Percentiles rank a stretch among this genome's conserved stretches.
phyloP scores from a whole-genome alignment of 2,329 filamentous ascomycete species.

The Chrysoporthe puriensis region DNA sequence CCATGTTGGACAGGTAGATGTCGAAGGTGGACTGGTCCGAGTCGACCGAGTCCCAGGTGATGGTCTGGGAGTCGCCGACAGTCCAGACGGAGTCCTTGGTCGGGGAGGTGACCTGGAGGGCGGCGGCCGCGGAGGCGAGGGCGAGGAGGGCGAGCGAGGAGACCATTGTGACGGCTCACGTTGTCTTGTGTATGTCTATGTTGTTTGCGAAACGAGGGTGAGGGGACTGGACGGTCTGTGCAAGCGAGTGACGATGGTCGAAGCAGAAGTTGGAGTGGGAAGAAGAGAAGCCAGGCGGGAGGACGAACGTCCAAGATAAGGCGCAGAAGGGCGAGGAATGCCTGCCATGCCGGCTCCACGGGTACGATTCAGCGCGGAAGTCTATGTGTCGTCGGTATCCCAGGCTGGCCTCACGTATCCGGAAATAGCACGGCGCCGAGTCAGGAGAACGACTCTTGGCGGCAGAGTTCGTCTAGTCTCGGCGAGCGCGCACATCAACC shows the following conservation, averaged over 20 bases:
- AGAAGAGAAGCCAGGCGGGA: too few relatives aligned
- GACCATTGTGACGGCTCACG: conserved; percentile 22
- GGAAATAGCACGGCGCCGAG: background rate
- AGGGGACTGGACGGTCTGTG: background rate
- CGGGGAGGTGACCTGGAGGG: conserved; percentile 28
- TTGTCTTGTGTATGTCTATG: background rate
- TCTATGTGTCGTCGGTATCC: background rate
- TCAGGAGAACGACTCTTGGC: background rate
- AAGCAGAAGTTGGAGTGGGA: background rate
- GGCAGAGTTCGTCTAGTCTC: background rate
- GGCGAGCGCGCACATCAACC: background rate
- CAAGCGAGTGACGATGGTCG: conserved; percentile 22
- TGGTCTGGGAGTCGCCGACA: conserved; percentile 26
- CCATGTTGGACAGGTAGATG: conserved; percentile 30
- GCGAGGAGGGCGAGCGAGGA: conserved; percentile 26
- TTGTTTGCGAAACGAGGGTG: background rate
- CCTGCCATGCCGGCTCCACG: background rate
- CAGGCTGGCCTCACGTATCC: background rate
- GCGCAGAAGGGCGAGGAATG: background rate
- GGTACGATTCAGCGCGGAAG: background rate
- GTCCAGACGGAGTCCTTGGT: conserved; percentile 24
- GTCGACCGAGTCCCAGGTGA: conserved; percentile 26
- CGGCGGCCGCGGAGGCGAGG: conserved; percentile 25
- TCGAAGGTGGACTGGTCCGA: conserved; percentile 25
- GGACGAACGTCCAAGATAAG: background rate